A percentile compares a stretch with the other conserved stretches of the same genome.
Evolutionary conservation across 1,284 basidiomycete species (phyloP).

Genomic region (Ceratobasidium sp.): DNA sequence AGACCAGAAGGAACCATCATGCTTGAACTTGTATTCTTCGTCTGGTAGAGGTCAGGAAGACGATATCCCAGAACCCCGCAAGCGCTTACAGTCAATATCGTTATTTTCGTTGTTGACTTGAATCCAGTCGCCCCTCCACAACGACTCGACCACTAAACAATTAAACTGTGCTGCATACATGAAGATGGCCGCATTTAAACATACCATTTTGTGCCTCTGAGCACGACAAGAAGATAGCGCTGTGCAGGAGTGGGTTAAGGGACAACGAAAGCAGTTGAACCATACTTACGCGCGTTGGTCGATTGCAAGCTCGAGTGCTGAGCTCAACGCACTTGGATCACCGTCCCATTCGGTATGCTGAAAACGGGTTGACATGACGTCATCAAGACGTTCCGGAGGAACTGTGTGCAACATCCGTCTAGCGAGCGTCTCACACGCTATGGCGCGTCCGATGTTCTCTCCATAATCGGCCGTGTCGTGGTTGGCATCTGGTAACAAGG

Average conservation of each 20-base stretch:
- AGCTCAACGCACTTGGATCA: slow-evolving; percentile 76
- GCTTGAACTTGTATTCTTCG: slow-evolving; percentile 65
- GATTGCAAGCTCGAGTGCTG: slow-evolving; percentile 84
- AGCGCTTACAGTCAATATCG: slow-evolving; percentile 72
- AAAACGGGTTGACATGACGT: slow-evolving; percentile 83
- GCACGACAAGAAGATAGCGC: slow-evolving; percentile 86
- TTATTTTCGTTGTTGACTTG: slow-evolving; percentile 77
- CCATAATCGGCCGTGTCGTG: slow-evolving; percentile 83
- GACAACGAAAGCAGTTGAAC: background rate
- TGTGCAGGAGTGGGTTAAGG: slow-evolving; percentile 57
- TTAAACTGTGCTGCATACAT: background rate
- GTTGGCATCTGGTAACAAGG: slow-evolving; percentile 64
- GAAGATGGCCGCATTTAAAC: slow-evolving; percentile 45
- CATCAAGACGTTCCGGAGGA: slow-evolving; percentile 69
- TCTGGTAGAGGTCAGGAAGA: slow-evolving; percentile 58
- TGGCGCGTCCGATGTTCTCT: slow-evolving; percentile 83
- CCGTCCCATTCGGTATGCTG: slow-evolving; percentile 79
- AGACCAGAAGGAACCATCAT: slow-evolving; percentile 68
- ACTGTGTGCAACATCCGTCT: slow-evolving; percentile 79
- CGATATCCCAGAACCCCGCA: slow-evolving; percentile 4
- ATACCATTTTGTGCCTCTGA: slow-evolving; percentile 84
- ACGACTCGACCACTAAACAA: slow-evolving; percentile 56
- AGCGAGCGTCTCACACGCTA: slow-evolving; percentile 89
- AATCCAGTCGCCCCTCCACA: slow-evolving; percentile 86
- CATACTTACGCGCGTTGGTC: slow-evolving; percentile 77